A percentile compares a stretch with the other conserved stretches of the same genome.
Conservation (phyloP, 257 asterid species). For the Voacanga thouarsii region DNA sequence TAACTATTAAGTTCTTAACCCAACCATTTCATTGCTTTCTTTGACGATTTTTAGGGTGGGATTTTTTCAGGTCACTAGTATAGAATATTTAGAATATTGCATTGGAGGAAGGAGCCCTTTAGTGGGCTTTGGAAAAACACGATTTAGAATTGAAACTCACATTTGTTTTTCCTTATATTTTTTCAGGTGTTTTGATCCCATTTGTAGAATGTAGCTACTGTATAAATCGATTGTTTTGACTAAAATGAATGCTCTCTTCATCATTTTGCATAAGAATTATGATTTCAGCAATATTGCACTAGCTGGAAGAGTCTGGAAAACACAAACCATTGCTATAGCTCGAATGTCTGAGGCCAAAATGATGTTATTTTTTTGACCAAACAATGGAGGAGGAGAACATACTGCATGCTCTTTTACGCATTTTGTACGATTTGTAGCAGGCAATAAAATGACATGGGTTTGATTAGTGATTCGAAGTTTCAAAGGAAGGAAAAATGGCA, state of each 20-base stretch:
- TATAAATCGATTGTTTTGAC: neutral
- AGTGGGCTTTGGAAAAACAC: neutral
- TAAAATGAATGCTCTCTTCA: neutral
- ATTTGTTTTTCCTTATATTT: neutral
- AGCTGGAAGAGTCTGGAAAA: neutral
- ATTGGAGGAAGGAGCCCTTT: neutral
- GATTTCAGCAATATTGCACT: neutral
- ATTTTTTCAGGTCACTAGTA: neutral
- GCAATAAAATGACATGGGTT: neutral
- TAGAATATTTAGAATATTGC: neutral
- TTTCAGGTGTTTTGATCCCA: neutral
- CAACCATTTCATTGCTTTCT: neutral
- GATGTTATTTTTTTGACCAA: conserved; percentile 7
- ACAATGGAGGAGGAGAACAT: neutral
- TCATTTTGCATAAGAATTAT: neutral
- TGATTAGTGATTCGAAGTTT: neutral
- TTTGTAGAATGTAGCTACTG: neutral
- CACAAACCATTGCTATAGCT: neutral
- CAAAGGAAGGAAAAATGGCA: neutral
- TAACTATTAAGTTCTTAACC: neutral
- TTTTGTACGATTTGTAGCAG: neutral
- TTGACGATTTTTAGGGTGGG: neutral
- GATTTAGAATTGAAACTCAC: neutral
- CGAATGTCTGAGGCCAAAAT: conserved; percentile 4
- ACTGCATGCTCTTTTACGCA: neutral